Evolutionary conservation across 1,284 basidiomycete genomes (phyloP), one percentile per base, ranked within the genome.

Genomic region (Stygiomarasmius scandens): DNA sequence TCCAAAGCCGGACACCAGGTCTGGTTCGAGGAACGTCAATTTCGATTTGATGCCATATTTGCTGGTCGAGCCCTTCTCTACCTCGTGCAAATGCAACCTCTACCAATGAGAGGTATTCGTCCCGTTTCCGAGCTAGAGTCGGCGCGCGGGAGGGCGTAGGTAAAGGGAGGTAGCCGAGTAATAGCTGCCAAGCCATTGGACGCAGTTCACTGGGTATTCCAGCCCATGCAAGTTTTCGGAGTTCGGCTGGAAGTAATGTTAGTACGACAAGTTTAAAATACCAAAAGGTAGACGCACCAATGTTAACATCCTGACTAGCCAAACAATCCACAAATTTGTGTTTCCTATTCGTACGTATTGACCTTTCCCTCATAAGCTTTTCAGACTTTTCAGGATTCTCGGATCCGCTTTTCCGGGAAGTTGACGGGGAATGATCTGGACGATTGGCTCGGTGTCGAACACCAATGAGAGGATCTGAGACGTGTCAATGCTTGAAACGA

Each of bases 41-140:
- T 69, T 95, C 93, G 66, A 98, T 98, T 72, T 98, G 95, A 74
- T 98, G 95, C 96, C 96, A 98, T 69, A 98, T 95, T 74, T 92
- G 90, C 67, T 95, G 93, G 72, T 98, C 95, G 19, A 95, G 80
- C 0, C 89, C 86, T 51, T 89, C 87, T 23, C 85, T 83, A 56
- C 93, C 95, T 49, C 90, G 83, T 10, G 90, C 86, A 69, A 99
- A 98, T n/a, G 96, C 91, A 19, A 96, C 80, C 64, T 94, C 86
- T 3, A 97, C 96, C 55, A 97, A 83, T 22, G 91, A 90, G 11
- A 84, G 82, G 69, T 99, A 99, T 73, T 99, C 96, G 63, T 89
- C 86, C 49, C 96, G 86, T 77, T 99, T 99, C 44, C 96, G 84
- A 32, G 87, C 81, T 14, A 99, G 80, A 0, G 92, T 93, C 0